Evolutionary conservation across 148 eudicot species (phyloP).

Genomic region (Rhododendron mucronatum): DNA sequence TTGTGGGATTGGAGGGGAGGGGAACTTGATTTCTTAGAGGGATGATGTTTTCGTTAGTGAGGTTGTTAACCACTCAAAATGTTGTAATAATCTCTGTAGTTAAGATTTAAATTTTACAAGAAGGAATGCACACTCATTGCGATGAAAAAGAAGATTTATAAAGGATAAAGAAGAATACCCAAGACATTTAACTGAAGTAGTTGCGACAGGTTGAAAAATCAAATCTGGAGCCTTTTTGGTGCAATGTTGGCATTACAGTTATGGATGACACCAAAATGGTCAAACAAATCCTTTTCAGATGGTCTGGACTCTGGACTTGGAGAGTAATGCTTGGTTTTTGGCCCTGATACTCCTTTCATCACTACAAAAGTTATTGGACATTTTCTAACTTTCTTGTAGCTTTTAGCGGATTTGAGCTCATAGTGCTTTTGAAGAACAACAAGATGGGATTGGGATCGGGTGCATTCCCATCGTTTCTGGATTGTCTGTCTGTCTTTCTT

Average conservation of each 20-base stretch:
- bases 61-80: background rate
- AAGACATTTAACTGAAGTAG: background rate
- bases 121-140: background rate
- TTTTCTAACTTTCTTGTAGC: background rate
- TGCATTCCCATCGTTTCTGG: background rate
- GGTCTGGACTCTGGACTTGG: background rate
- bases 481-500: background rate
- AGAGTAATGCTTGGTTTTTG: slow-evolving; percentile 1
- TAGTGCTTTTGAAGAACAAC: background rate
- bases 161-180: background rate
- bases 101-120: background rate
- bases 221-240: background rate
- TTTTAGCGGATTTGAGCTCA: background rate
- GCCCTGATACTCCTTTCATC: background rate
- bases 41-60: background rate
- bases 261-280: background rate
- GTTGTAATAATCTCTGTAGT: background rate
- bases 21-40: background rate
- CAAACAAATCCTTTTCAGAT: background rate
- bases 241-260: background rate
- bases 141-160: background rate
- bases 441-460: background rate
- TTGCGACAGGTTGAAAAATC: background rate
- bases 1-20: background rate
- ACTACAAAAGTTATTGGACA: background rate